These are phyloP conservation scores for Metarhizium humberi DNA, from an alignment of 2,329 filamentous ascomycete genomes.

Conservation along the genomic window DNA sequence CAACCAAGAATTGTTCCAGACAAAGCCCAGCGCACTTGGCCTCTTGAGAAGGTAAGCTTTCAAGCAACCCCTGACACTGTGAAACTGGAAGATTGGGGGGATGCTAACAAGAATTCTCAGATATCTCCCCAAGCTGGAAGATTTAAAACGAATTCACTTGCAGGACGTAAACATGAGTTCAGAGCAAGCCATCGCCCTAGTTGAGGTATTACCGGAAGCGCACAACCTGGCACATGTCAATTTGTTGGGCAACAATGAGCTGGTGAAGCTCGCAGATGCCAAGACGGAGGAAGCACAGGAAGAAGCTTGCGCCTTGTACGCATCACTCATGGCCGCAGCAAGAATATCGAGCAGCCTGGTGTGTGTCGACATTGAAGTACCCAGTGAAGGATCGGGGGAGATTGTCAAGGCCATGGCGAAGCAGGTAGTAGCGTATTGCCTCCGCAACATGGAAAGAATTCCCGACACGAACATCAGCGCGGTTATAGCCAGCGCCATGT, in stretches of 20 bases:
- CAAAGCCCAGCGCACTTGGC: constrained; percentile 62
- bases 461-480: constrained; percentile 55
- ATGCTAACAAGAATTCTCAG: not conserved
- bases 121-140: constrained; percentile 55
- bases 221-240: constrained; percentile 76
- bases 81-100: not conserved
- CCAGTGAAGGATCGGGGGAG: constrained; percentile 71
- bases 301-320: constrained; percentile 88
- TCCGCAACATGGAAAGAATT: constrained; percentile 79
- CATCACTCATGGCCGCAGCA: constrained; percentile 80
- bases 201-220: constrained; percentile 82
- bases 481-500: constrained; percentile 32
- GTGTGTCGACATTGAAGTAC: constrained; percentile 86
- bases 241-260: constrained; percentile 69
- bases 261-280: constrained; percentile 63
- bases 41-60: constrained; percentile 59
- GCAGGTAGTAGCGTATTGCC: constrained; percentile 88
- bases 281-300: constrained; percentile 75
- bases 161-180: constrained; percentile 74
- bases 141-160: constrained; percentile 77
- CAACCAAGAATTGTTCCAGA: constrained; percentile 71
- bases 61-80: not conserved
- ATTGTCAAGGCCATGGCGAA: constrained; percentile 86
- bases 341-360: constrained; percentile 76
- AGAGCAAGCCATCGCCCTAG: constrained; percentile 82